Conservation (phyloP, 1,284 basidiomycete species). For the Austropuccinia psidii region DNA sequence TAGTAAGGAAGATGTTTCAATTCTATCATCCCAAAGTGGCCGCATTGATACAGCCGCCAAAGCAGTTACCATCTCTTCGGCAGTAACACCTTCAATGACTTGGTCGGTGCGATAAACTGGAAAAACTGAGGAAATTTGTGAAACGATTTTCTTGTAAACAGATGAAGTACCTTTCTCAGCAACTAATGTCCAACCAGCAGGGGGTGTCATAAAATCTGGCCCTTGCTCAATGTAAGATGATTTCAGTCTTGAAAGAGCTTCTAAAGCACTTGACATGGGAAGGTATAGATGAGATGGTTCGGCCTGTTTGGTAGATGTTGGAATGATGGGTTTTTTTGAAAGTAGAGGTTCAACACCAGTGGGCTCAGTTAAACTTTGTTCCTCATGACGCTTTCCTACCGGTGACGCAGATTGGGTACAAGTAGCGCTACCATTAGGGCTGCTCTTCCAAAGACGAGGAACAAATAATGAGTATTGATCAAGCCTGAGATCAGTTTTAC, state of each 20-base stretch:
- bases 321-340: not conserved
- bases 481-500: conserved; percentile 15
- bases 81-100: conserved; percentile 87
- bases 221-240: conserved; percentile 60
- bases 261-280: conserved; percentile 70
- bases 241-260: conserved; percentile 69
- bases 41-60: conserved; percentile 66
- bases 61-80: conserved; percentile 71
- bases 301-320: too few species aligned
- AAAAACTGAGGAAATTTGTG: conserved; percentile 69
- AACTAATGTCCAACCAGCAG: conserved; percentile 72
- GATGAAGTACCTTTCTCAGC: conserved; percentile 68
- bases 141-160: conserved; percentile 65
- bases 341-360: not conserved
- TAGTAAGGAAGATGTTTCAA: conserved; percentile 62
- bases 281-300: conserved; percentile 43
- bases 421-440: conserved; percentile 7
- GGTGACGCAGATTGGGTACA: conserved; percentile 1
- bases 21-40: conserved; percentile 74
- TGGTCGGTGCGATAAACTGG: conserved; percentile 82
- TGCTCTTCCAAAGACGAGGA: conserved; percentile 27
- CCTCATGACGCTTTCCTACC: too few species aligned
- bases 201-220: conserved; percentile 48
- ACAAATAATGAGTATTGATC: conserved; percentile 35
- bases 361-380: not conserved